Evolutionary conservation across 306 rosid species (phyloP).

Genomic region (Herpetospermum pedunculosum): DNA sequence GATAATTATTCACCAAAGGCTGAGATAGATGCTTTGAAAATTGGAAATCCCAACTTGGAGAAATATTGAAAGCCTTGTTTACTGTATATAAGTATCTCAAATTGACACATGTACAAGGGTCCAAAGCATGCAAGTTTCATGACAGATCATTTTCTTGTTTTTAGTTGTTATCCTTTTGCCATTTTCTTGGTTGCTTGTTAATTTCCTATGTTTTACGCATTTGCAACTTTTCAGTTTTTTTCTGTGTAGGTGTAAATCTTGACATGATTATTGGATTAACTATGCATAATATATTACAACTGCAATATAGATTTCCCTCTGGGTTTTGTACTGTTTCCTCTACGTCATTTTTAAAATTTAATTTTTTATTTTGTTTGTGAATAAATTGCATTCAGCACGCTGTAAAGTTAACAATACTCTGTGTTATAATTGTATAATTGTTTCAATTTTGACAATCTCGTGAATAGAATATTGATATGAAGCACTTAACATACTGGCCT

Average conservation of each 20-base stretch:
- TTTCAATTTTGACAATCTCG: neutral
- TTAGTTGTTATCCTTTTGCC: neutral
- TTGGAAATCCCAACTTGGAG: neutral
- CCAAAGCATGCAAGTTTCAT: neutral
- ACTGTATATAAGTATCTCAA: neutral
- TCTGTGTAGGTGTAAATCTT: neutral
- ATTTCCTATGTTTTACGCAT: neutral
- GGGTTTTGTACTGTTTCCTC: neutral
- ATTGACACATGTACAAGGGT: neutral
- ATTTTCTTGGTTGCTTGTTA: neutral
- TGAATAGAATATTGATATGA: neutral
- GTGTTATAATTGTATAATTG: neutral
- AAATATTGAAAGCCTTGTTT: neutral
- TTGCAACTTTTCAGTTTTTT: neutral
- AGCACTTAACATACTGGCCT: slow-evolving; percentile 2
- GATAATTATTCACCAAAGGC: neutral
- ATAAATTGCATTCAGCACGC: neutral
- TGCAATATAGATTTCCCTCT: neutral
- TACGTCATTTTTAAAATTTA: neutral
- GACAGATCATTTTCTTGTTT: neutral
- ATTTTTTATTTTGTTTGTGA: neutral
- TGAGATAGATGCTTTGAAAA: neutral
- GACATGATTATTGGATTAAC: neutral
- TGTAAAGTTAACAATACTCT: neutral
- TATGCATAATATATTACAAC: neutral